These are phyloP conservation scores for Hevea brasiliensis DNA, from an alignment of 345 rosid species.

Conservation along the genomic window DNA sequence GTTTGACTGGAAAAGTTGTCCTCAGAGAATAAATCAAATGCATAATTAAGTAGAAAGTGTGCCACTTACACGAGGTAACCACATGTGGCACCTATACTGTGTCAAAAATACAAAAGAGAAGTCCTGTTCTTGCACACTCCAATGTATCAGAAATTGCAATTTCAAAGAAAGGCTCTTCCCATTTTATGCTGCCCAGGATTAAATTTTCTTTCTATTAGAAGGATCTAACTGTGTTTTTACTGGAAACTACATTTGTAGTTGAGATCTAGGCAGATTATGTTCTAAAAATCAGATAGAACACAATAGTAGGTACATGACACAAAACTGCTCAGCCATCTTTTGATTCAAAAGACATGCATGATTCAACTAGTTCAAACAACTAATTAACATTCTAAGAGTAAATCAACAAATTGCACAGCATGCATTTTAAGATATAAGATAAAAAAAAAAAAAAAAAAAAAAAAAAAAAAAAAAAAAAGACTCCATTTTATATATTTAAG, in stretches of 20 bases:
- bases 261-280: not conserved
- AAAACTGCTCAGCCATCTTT: not conserved
- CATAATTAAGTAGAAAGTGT: not conserved
- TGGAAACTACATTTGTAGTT: not conserved
- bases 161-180: not conserved
- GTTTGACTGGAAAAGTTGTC: not conserved
- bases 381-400: no score
- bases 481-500: no score
- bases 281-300: not conserved
- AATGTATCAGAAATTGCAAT: not conserved
- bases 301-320: not conserved
- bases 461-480: no score
- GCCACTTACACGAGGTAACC: not conserved
- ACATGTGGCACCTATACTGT: not conserved
- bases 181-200: not conserved
- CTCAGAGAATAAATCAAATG: not conserved
- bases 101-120: no score
- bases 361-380: not conserved
- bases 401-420: no score
- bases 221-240: not conserved
- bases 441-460: no score
- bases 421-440: no score
- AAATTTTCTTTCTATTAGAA: no score
- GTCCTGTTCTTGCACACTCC: not conserved
- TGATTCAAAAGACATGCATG: not conserved